Base-by-base conservation (phyloP, 192 early-diverging fungal genomes). In the Geranomyces variabilis region DNA sequence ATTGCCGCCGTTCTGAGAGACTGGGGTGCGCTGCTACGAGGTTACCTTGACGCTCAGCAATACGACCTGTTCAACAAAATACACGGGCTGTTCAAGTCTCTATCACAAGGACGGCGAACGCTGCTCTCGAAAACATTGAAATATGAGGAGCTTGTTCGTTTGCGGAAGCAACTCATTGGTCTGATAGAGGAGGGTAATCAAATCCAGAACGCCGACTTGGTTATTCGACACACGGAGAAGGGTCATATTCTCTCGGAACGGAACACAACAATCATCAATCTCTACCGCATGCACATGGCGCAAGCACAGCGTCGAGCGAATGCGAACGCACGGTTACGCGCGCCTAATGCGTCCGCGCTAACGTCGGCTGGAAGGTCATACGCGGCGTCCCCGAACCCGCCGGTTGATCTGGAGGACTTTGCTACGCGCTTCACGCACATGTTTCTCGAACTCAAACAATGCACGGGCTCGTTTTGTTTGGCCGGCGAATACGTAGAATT, bases 401-500 rank as follows among this genome's bases (percentile, higher is more conserved):
- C 58, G 58, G 29, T 60, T 29, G 60, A 72, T 31, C 24, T 74
- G 26, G 63, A 57, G 30, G 71, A 53, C n/a, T 28, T 71, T 10
- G 44, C 61, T 19, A 30, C 70, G 2, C 19, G 55, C 15, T 67
- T 75, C 41, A 63, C 58, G 1, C 28, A 88, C 69, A 29, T 91
- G 10, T 83, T 84, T 74, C 83, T 90, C 49, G 81, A 89, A 66
- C 64, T 91, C 5, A 79, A 80, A 31, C 76, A 79, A 1, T 86
- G 81, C 67, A 79, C 80, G 9, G 86, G 88, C 13, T 74, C 77
- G 24, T 82, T 89, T 15, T 91, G 89, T 53, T 73, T 81, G 31
- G 76, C 78, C 24, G 85, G 84, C 9, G 90, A 91, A 75, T 84
- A 73, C 58, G 82, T 83, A 0, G 89, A 91, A 57, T 77, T 88